Base-by-base conservation (phyloP, 139 green algal species). In the Coelastrella sp. region DNA sequence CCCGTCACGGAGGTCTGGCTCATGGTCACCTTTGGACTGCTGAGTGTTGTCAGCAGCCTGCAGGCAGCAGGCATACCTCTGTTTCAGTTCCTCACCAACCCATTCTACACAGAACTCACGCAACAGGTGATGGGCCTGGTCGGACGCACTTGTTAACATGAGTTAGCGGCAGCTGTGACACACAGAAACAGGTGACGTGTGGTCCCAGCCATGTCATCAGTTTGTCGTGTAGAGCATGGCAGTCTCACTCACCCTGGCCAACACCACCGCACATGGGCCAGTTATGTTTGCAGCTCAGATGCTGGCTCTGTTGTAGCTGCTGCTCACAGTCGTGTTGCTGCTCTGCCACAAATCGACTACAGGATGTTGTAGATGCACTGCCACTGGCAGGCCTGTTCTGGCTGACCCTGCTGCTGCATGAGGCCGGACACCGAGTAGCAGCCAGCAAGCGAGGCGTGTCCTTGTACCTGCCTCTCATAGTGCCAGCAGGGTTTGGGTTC, bases 391-490 rank as follows among this genome's bases (percentile, higher is more conserved):
- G 78, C 22, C 22, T 73, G 7, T 91, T 91, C 87, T 87, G 84
- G 59, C 22, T 93, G 84, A 93, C 94, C 27, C 79, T 91, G 22
- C 92, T 82, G 9, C 90, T 90, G 4, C 96, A 98, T 84, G 96
- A 98, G 90, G 65, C 79, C 6, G 96, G 94, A 6, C 96, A 98
- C 90, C 25, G 82, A 22, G 19, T 90, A 65, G 95, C 93, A 12
- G 97, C 97, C 24, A 85, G 80, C 57, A 91, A 92, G 78, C 84
- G 84, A 8, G 94, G 94, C 0, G 84, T 96, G n/a, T n/a, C 95
- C 81, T 93, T 98, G 22, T 95, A 94, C 73, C 92, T 95, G 24
- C 97, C 97, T 11, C 94, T 98, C 78, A 94, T 98, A 60, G 89
- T 99, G 10, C 97, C 97, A 20, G 94, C 95, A 19, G 93, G 94